Evolutionary conservation across 768 basidiomycete genomes (phyloP).

Genomic region (Amanita phalloides): DNA sequence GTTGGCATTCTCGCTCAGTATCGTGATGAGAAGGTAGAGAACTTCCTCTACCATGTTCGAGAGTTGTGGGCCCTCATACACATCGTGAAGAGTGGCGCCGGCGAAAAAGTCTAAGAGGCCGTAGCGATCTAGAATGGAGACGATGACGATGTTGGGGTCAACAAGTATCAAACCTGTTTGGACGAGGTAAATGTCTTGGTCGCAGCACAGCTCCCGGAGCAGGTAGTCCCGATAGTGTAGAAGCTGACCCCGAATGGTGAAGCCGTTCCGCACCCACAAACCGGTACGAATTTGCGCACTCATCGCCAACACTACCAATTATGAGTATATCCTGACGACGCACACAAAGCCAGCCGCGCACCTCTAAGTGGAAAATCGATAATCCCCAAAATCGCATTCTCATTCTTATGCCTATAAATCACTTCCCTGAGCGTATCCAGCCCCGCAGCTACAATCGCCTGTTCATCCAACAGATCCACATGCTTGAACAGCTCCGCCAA

Average conservation of each 20-base stretch:
- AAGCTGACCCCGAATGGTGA: constrained; percentile 88
- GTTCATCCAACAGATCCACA: constrained; percentile 52
- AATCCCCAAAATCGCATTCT: constrained; percentile 60
- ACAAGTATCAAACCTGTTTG: constrained; percentile 76
- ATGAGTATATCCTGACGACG: not conserved
- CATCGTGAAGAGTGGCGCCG: constrained; percentile 20
- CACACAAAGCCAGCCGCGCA: constrained; percentile 21
- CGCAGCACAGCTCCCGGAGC: constrained; percentile 92
- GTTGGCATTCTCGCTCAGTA: constrained; percentile 73
- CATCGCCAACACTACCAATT: constrained; percentile 65
- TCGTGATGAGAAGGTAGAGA: constrained; percentile 76
- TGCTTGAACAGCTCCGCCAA: constrained; percentile 85
- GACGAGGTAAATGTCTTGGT: constrained; percentile 86
- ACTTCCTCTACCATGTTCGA: constrained; percentile 89
- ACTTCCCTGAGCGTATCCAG: constrained; percentile 47
- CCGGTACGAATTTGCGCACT: constrained; percentile 92
- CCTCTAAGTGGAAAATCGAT: constrained; percentile 88
- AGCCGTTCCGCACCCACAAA: constrained; percentile 96
- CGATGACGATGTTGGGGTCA: constrained; percentile 69
- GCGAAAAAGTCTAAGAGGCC: constrained; percentile 73
- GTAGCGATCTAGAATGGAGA: constrained; percentile 86
- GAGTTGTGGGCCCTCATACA: constrained; percentile 42
- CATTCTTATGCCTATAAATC: constrained; percentile 49
- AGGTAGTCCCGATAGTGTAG: constrained; percentile 95
- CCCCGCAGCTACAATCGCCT: constrained; percentile 39